A percentile compares a stretch with the other conserved stretches of the same genome.
phyloP scores from a whole-genome alignment of 805 yeast species.

The Dipodascopsis tothii region DNA sequence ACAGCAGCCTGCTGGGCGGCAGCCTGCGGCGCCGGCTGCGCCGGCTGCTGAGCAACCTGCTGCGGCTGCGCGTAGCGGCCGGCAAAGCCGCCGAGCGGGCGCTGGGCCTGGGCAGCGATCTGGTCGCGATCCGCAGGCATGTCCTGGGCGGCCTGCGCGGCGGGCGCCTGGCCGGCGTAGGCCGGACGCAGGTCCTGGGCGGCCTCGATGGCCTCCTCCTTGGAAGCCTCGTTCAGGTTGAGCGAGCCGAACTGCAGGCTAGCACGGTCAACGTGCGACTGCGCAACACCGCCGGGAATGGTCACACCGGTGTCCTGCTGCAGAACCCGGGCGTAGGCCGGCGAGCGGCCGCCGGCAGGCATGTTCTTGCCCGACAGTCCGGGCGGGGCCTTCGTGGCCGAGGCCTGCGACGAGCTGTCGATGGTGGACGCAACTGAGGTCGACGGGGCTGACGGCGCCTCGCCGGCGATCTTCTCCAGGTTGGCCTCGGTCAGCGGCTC shows the following conservation, averaged over 20 bases:
- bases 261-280: conserved; percentile 40
- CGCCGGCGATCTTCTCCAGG: conserved; percentile 22
- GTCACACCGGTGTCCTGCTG: conserved; percentile 43
- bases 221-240: conserved; percentile 29
- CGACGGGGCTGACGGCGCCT: conserved; percentile 22
- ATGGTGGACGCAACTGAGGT: conserved; percentile 26
- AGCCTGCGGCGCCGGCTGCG: conserved; percentile 2
- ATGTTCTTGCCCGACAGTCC: conserved; percentile 12
- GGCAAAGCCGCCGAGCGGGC: not conserved
- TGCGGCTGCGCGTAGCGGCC: conserved; percentile 6
- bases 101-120: no score
- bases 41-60: conserved; percentile 1
- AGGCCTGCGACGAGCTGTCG: conserved; percentile 9
- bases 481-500: conserved; percentile 22
- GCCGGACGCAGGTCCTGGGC: conserved; percentile 1
- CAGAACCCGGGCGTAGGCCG: conserved; percentile 32
- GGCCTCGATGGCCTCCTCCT: conserved; percentile 12
- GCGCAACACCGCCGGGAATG: conserved; percentile 44
- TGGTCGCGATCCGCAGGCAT: not conserved
- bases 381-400: conserved; percentile 23
- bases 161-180: not conserved
- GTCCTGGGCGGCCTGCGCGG: not conserved
- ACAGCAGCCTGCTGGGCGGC: no score
- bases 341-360: conserved; percentile 10
- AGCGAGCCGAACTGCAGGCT: conserved; percentile 62